Base-by-base conservation (phyloP, 495 filamentous ascomycete genomes). In the Trichocladium antarcticum region DNA sequence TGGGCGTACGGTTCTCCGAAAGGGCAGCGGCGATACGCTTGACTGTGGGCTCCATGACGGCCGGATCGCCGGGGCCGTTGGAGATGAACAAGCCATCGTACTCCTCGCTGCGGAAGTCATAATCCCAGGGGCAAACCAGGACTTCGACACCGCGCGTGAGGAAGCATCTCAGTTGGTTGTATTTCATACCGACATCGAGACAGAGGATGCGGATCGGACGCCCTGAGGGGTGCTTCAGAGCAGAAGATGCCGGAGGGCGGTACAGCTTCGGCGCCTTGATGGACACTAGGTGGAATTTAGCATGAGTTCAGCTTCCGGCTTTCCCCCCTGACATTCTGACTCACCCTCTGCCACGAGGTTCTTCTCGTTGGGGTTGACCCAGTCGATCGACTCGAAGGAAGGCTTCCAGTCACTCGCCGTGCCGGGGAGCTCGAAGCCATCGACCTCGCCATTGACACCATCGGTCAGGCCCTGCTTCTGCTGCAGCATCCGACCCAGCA, bases 31-130 rank as follows among this genome's bases (percentile, higher is more conserved):
- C 60, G 53, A 98, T 80, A 63, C 89, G 82, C 53, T 80, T 73
- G 49, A 89, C 80, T 14, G 92, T 93, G 15, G 68, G 68, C 3
- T 78, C 73, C 67, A 96, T 74, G 51, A 85, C 82, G 5, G 93
- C 82, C 29, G 92, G 92, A 62, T 98, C 92, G 69, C 92, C 92
- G 22, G 92, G 92, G 45, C 92, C 92, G 69, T 98, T 98, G 39
- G 89, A 95, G 51, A 98, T 84, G 67, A 98, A 98, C 16, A 98
- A 76, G 62, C 92, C 92, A 65, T 97, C 92, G 60, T 94, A 96
- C 48, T 90, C 78, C 50, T 85, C 78, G 40, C 65, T 66, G 42
- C 80, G 75, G 69, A 98, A 92, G 64, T 96, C 83, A 61, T 95
- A 88, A 63, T 96, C 80, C 88, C 89, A 96, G 10, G 92, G 92